These are phyloP conservation scores for Paecilomyces formosus DNA, from an alignment of 2,329 filamentous ascomycete genomes.

Conservation along the genomic window DNA sequence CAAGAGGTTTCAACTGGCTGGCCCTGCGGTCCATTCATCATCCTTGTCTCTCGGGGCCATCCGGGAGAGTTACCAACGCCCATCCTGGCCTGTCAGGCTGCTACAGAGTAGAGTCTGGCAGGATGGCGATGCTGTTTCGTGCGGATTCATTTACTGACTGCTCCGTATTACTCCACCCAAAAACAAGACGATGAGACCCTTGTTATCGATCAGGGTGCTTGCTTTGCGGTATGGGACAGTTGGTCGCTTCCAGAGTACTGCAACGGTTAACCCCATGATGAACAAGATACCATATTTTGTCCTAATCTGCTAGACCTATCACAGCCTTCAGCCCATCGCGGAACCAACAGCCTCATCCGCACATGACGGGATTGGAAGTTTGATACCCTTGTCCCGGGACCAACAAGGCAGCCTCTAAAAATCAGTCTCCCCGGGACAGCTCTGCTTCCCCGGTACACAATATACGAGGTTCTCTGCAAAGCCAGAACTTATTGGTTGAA, in stretches of 20 bases:
- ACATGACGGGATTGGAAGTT: not conserved
- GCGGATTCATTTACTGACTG: not conserved
- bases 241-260: not conserved
- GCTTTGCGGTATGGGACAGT: not conserved
- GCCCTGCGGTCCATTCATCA: not conserved
- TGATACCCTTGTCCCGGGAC: not conserved
- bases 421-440: not conserved
- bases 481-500: not conserved
- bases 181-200: not conserved
- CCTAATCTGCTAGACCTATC: conserved; percentile 4
- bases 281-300: not conserved
- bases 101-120: no score
- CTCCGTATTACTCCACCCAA: not conserved
- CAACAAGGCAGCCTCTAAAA: not conserved
- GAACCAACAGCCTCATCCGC: not conserved
- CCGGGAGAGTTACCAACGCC: not conserved
- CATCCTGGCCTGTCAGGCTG: not conserved
- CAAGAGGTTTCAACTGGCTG: not conserved
- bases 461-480: not conserved
- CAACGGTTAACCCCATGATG: not conserved
- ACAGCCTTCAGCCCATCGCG: not conserved
- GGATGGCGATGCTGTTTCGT: not conserved
- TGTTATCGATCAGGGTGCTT: not conserved
- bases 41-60: not conserved
- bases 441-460: not conserved